These are phyloP conservation scores for Cyphellophora europaea DNA, from an alignment of 2,329 filamentous ascomycete genomes.

Conservation along the genomic window DNA sequence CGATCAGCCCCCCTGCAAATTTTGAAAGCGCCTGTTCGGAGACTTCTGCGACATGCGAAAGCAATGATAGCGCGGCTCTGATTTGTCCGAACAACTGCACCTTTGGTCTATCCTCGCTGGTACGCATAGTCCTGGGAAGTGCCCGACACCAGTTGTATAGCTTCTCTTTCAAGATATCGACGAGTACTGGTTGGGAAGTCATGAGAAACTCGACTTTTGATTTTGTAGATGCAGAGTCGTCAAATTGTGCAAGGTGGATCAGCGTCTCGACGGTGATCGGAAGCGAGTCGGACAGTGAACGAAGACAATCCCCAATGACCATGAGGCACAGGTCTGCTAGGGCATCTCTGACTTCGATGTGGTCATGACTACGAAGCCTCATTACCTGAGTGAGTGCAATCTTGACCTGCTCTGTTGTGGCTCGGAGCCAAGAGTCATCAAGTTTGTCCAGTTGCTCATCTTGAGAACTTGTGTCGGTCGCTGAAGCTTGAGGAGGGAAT, in stretches of 20 bases:
- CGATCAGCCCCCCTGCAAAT: conserved; percentile 59
- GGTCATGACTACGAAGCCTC: conserved; percentile 62
- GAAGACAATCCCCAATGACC: conserved; percentile 69
- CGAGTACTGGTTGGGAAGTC: conserved; percentile 51
- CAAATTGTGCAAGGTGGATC: conserved; percentile 54
- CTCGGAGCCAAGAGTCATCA: conserved; percentile 62
- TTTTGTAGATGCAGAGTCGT: conserved; percentile 32
- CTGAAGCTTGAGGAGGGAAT: conserved; percentile 5
- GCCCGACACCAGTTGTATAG: conserved; percentile 75
- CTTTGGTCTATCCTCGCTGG: conserved; percentile 71
- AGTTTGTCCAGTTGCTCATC: conserved; percentile 20
- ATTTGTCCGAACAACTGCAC: conserved; percentile 64
- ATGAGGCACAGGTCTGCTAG: conserved; percentile 63
- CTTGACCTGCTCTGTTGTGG: conserved; percentile 72
- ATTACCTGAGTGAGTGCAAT: conserved; percentile 70
- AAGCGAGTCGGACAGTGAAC: conserved; percentile 59
- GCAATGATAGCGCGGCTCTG: conserved; percentile 59
- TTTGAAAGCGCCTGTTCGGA: conserved; percentile 59
- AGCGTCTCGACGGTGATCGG: conserved; percentile 72
- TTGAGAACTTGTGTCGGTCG: background rate
- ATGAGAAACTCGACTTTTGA: conserved; percentile 50
- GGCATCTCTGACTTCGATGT: conserved; percentile 57
- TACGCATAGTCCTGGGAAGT: conserved; percentile 73
- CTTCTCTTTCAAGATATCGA: conserved; percentile 57
- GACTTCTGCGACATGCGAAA: conserved; percentile 54